A percentile compares a stretch with the other conserved stretches of the same genome.
Conservation (phyloP, 164 flowering plant genomes). For the Piper betle region DNA sequence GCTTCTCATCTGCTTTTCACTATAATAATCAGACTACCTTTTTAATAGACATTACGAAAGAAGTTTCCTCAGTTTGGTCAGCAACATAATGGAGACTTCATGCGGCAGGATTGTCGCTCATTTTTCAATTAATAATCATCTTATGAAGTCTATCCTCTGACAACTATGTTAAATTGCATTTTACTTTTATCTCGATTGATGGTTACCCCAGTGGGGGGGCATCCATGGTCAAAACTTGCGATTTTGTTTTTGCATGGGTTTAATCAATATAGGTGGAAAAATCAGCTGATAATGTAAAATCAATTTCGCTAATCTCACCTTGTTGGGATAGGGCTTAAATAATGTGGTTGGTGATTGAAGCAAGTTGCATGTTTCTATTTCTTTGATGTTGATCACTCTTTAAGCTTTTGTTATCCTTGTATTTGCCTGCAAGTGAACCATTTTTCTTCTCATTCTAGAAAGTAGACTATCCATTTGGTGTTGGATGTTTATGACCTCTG, state of each 20-base stretch:
- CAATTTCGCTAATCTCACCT: no score
- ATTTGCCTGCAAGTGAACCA: background rate
- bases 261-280: no score
- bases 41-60: constrained; percentile 65
- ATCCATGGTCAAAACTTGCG: no score
- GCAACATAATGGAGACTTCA: constrained; percentile 63
- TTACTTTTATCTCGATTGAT: no score
- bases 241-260: no score
- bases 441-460: constrained; percentile 32
- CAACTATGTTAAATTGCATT: no score
- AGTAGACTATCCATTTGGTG: constrained; percentile 94
- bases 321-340: no score
- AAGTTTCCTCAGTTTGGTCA: constrained; percentile 96
- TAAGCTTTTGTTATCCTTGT: background rate
- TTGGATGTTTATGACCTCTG: constrained; percentile 89
- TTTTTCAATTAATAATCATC: constrained; percentile 1
- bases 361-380: background rate
- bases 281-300: no score
- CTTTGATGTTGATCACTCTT: background rate
- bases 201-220: no score
- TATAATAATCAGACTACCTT: constrained; percentile 1
- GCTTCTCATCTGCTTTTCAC: constrained; percentile 23
- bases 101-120: constrained; percentile 78
- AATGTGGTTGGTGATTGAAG: no score
- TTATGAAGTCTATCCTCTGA: no score